Percentiles rank a stretch among this genome's conserved stretches.
phyloP scores from a whole-genome alignment of 179 eudicot genomes.

The Nepenthes alata region DNA sequence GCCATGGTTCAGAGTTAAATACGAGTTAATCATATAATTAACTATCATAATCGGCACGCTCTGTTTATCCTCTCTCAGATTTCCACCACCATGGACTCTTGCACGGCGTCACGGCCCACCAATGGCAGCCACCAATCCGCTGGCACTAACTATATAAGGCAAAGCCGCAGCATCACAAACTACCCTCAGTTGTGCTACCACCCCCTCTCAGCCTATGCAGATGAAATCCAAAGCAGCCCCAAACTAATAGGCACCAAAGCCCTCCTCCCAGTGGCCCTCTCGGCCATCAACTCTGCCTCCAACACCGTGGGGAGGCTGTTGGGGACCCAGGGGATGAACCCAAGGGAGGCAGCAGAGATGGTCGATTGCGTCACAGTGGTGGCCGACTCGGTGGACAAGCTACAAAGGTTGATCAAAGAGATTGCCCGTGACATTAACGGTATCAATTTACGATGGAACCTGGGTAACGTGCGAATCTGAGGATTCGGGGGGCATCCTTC shows the following conservation, averaged over 20 bases:
- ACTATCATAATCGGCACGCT: not conserved
- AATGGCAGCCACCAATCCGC: not conserved
- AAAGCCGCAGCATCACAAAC: slow-evolving; percentile 16
- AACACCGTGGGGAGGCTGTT: slow-evolving; percentile 14
- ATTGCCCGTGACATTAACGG: slow-evolving; percentile 6
- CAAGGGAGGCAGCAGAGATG: slow-evolving; percentile 19
- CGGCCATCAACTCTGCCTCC: slow-evolving; percentile 19
- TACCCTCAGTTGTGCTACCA: slow-evolving; percentile 22
- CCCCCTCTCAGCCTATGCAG: slow-evolving; percentile 15
- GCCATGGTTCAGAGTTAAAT: too few species aligned
- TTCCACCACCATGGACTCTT: not conserved
- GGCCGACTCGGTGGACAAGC: slow-evolving; percentile 24
- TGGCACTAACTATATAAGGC: slow-evolving; percentile 15
- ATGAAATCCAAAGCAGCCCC: slow-evolving; percentile 18
- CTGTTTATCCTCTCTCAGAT: slow-evolving; percentile 8
- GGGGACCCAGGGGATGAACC: slow-evolving; percentile 6
- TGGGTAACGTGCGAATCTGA: slow-evolving; percentile 35
- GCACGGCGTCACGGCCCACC: not conserved
- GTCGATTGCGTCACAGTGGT: slow-evolving; percentile 28
- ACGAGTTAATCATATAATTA: too few species aligned
- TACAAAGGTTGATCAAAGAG: slow-evolving; percentile 14
- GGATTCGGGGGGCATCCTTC: not conserved
- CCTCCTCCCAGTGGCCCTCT: slow-evolving; percentile 20
- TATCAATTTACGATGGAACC: slow-evolving; percentile 8
- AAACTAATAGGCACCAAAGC: slow-evolving; percentile 20